Base-by-base conservation (phyloP, 2,329 filamentous ascomycete species). In the Zymoseptoria pseudotritici region DNA sequence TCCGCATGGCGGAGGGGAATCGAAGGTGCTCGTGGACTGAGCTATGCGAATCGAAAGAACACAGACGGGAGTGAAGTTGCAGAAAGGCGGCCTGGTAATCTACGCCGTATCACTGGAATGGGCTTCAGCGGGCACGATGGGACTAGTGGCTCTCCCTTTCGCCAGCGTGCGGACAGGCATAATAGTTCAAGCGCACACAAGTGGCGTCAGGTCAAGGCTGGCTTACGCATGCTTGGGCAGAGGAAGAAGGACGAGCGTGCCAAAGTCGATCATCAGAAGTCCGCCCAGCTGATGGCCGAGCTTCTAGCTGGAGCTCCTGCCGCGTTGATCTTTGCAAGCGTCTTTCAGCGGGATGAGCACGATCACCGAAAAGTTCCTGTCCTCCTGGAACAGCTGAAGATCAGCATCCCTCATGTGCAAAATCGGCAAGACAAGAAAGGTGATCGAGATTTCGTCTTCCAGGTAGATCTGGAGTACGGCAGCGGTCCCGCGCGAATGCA, bases 271-370 rank as follows among this genome's bases (percentile, higher is more conserved):
- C 91, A 94, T 71, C 87, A 89, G 70, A 99, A 97, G 74, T 97
- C 93, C 9, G 91, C 94, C 2, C 94, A 99, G 74, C 80, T 99
- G 53, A 93, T 99, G 84, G 94, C 94, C 1, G 94, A 99, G 75
- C 79, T 99, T 46, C 84, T 94, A 54, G 95, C 94, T 51, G 94
- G 91, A 57, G 91, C 92, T 1, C 94, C 94, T 3, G 94, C 94
- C 22, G 94, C 93, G 20, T 79, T 99, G 60, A 96, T 99, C 75
- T 79, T 99, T 56, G 94, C 94, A 7, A 97, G 92, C 71, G 97
- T 97, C 90, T 94, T 97, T 68, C 94, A 97, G 76, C 84, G 94
- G 59, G 94, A 99, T 68, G 94, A 99, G 75, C 90, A 97, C 69
- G 91, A 93, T 54, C 94, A 96, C 75, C 94, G 90, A 76, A 86